These are phyloP conservation scores for Epichloe festucae DNA, from an alignment of 2,329 filamentous ascomycete species.

Conservation along the genomic window DNA sequence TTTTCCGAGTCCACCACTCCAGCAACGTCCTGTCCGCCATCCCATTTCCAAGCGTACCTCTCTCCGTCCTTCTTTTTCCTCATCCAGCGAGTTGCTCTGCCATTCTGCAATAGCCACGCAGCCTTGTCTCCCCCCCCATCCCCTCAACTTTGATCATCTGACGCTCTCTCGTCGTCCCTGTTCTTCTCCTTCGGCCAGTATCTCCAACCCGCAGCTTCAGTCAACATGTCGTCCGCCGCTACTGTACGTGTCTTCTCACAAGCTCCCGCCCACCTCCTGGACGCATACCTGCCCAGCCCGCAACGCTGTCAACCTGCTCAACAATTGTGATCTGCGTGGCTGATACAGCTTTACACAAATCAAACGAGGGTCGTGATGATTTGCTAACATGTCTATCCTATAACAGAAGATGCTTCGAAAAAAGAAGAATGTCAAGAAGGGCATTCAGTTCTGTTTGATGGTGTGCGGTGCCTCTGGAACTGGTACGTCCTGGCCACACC, in stretches of 20 bases:
- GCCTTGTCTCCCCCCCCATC: constrained; percentile 4
- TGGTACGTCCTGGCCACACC: constrained; percentile 44
- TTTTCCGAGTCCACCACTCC: constrained; percentile 1
- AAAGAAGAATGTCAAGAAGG: constrained; percentile 99
- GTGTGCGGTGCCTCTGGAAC: constrained; percentile 98
- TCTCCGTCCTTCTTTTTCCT: constrained; percentile 6
- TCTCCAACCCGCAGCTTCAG: constrained; percentile 3
- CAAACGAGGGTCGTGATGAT: neutral
- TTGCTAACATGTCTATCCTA: constrained; percentile 17
- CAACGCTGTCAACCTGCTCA: neutral
- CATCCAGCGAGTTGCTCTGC: constrained; percentile 6
- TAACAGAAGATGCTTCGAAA: constrained; percentile 83
- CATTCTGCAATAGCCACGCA: constrained; percentile 2
- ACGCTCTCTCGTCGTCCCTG: constrained; percentile 7
- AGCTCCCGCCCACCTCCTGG: constrained; percentile 1
- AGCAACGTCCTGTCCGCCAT: constrained; percentile 4
- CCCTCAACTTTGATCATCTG: constrained; percentile 4
- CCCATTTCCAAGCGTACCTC: constrained; percentile 6
- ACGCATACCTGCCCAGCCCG: neutral
- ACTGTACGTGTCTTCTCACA: constrained; percentile 6
- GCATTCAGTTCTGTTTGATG: constrained; percentile 99
- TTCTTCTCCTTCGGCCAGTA: constrained; percentile 5
- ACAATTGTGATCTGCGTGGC: constrained; percentile 5
- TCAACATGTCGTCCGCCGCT: constrained; percentile 16
- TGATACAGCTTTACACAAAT: neutral